Evolutionary conservation across 345 rosid genomes (phyloP), one percentile per base, ranked within the genome.

Genomic region (Pelargonium nanum): DNA sequence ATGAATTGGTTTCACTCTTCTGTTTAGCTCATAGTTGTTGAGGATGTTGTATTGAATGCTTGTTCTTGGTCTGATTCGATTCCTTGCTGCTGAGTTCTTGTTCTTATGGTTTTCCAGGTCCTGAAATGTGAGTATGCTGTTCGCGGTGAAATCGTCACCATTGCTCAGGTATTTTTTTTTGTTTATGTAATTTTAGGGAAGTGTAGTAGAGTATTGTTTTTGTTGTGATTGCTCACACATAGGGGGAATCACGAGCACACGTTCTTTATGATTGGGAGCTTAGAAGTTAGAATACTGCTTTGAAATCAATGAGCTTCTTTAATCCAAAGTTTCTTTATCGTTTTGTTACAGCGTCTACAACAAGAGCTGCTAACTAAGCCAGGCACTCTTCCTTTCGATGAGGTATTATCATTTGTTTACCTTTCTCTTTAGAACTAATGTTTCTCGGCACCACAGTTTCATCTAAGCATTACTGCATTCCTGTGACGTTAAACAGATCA

Each of bases 91-190:
- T 40, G 2, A 40, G 48, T 40, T 40, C 15, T 12, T 40, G 48
- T 40, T 40, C 48, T 12, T 40, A 9, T 40, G 9, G 48, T 26
- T 40, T 57, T 10, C 24, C 78, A 90, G 97, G 93, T 90, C 69
- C 72, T 87, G 57, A 70, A 79, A 70, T 89, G 97, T 61, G 91
- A 89, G 70, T 93, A 93, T 79, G 97, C 97, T 70, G 99, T 93
- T 52, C 97, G 99, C 44, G 97, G 99, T 22, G 99, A 93, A 73
- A 83, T 93, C 67, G 97, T 89, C 74, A 72, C 74, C 77, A 70
- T 93, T 71, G 99, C 99, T 45, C 91, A 85, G 94, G 98, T 92
- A 71, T 67, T 26, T 22, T 32, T 50, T 19, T 6, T n/a, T n/a
- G n/a, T n/a, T n/a, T n/a, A n/a, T n/a, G n/a, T n/a, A n/a, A n/a